A percentile compares a stretch with the other conserved stretches of the same genome.
phyloP scores from a whole-genome alignment of 2,329 filamentous ascomycete genomes.

The Bipolaris bicolor region DNA sequence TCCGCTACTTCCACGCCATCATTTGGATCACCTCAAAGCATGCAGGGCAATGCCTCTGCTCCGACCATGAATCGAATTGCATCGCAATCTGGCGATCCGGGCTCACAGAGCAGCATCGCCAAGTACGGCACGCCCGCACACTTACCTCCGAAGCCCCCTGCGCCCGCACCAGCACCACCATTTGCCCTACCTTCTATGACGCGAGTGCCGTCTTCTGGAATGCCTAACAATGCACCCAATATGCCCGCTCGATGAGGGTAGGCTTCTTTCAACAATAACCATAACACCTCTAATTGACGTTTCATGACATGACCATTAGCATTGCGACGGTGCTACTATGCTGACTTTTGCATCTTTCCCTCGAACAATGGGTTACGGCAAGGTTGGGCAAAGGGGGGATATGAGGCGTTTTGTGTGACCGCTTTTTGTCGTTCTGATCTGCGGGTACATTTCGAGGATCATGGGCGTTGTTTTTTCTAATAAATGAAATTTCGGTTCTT shows the following conservation, averaged over 20 bases:
- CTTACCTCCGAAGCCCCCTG: constrained; percentile 62
- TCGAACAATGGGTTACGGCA: constrained; percentile 5
- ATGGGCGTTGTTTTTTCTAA: constrained; percentile 11
- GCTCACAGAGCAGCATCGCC: constrained; percentile 56
- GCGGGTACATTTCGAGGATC: constrained; percentile 15
- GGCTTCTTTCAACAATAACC: constrained; percentile 12
- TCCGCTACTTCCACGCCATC: constrained; percentile 34
- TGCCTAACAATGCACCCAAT: constrained; percentile 17
- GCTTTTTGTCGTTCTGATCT: constrained; percentile 6
- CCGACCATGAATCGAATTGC: constrained; percentile 33
- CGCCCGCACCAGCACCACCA: constrained; percentile 45
- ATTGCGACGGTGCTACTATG: constrained; percentile 37
- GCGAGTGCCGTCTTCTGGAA: constrained; percentile 26
- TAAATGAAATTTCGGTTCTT: background rate
- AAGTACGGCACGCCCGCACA: constrained; percentile 63
- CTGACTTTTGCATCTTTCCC: constrained; percentile 19
- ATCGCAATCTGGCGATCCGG: constrained; percentile 30
- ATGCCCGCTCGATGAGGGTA: constrained; percentile 16
- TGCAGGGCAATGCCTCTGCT: constrained; percentile 29
- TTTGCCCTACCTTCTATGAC: constrained; percentile 30
- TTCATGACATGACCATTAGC: constrained; percentile 31
- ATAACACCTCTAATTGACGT: constrained; percentile 25
- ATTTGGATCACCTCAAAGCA: constrained; percentile 40
- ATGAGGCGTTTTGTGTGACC: constrained; percentile 12
- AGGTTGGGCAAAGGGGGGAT: constrained; percentile 1